Percentiles rank a stretch among this genome's conserved stretches.
phyloP scores from a whole-genome alignment of 495 filamentous ascomycete genomes.

The Aspergillus homomorphus region DNA sequence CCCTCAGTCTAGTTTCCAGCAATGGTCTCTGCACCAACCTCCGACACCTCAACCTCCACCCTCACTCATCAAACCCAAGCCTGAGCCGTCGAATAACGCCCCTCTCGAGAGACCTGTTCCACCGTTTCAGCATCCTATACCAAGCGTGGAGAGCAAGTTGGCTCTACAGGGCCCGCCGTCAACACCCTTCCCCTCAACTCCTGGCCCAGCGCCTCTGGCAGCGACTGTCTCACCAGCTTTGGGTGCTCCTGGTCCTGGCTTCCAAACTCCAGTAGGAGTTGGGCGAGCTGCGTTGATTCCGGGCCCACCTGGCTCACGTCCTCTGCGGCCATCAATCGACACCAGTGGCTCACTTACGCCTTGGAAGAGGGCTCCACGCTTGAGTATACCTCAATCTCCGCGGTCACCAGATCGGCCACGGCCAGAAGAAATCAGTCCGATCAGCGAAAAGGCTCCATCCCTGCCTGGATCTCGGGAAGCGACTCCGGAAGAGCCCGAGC shows the following conservation, averaged over 20 bases:
- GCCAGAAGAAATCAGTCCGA: constrained; percentile 51
- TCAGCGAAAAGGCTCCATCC: constrained; percentile 49
- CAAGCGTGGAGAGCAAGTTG: constrained; percentile 13
- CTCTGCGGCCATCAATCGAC: constrained; percentile 36
- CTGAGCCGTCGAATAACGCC: constrained; percentile 10
- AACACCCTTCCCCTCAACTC: constrained; percentile 31
- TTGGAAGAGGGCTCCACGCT: constrained; percentile 44
- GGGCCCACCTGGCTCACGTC: constrained; percentile 12
- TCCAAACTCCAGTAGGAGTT: constrained; percentile 31
- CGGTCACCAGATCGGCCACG: constrained; percentile 46
- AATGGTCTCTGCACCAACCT: constrained; percentile 40
- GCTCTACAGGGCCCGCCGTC: constrained; percentile 16
- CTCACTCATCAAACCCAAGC: constrained; percentile 10
- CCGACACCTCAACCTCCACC: constrained; percentile 31
- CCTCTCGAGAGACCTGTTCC: constrained; percentile 22
- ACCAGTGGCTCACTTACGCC: constrained; percentile 47
- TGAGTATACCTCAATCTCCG: constrained; percentile 41
- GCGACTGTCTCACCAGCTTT: constrained; percentile 29
- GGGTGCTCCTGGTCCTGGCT: constrained; percentile 21
- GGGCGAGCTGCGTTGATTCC: constrained; percentile 12
- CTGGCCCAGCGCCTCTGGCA: constrained; percentile 20
- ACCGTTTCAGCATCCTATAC: constrained; percentile 12
- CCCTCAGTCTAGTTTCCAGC: constrained; percentile 39
- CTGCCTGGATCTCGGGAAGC: constrained; percentile 35
- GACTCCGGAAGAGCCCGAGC: constrained; percentile 28